Conservation (phyloP, 2,329 filamentous ascomycete genomes). For the Xylariales sp. region DNA sequence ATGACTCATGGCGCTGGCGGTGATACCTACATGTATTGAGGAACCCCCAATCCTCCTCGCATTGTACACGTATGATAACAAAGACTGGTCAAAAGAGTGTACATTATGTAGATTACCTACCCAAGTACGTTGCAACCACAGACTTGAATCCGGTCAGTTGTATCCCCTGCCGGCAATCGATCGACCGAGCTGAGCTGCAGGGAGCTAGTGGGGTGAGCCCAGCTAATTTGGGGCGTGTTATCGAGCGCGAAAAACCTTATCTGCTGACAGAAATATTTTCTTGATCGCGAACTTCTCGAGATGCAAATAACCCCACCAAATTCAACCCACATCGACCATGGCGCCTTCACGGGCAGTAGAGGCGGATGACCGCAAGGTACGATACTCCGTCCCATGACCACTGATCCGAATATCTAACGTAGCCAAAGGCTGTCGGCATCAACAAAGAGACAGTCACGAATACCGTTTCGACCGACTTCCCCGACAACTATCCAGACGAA, state of each 20-base stretch:
- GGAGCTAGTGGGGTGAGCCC: conserved; percentile 16
- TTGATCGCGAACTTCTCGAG: conserved; percentile 10
- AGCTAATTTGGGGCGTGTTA: conserved; percentile 9
- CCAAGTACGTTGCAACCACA: too few relatives aligned
- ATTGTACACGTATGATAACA: too few relatives aligned
- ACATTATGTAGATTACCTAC: too few relatives aligned
- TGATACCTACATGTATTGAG: too few relatives aligned
- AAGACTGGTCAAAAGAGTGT: too few relatives aligned
- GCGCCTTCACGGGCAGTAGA: conserved; percentile 24
- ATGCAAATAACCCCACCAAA: conserved; percentile 19
- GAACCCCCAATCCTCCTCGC: too few relatives aligned
- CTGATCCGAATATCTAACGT: conserved; percentile 12
- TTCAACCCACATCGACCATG: conserved; percentile 19
- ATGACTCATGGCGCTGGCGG: too few relatives aligned
- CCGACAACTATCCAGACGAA: conserved; percentile 85
- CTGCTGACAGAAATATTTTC: conserved; percentile 17
- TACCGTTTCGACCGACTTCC: conserved; percentile 85
- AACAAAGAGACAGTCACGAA: conserved; percentile 88
- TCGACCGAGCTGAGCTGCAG: too few relatives aligned
- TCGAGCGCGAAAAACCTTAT: conserved; percentile 8
- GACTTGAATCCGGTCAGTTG: too few relatives aligned
- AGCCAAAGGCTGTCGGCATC: conserved; percentile 70
- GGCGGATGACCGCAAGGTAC: conserved; percentile 25
- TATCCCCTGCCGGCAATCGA: too few relatives aligned
- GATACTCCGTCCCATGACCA: background rate